Conservation (phyloP, 2,329 filamentous ascomycete genomes). For the Colletotrichum sublineola region DNA sequence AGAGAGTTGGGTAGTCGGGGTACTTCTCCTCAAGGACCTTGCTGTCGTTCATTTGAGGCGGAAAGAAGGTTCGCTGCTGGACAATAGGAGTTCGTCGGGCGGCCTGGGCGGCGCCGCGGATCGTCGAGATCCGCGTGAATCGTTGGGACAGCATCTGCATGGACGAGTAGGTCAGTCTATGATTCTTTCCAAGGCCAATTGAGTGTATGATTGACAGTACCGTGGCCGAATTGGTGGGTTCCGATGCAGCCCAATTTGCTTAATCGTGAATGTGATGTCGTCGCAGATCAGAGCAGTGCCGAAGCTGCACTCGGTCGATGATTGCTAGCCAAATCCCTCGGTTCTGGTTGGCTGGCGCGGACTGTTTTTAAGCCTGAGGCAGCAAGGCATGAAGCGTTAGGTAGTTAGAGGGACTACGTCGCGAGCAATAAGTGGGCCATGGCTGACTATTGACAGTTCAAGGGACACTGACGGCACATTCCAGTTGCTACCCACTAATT, state of each 20-base stretch:
- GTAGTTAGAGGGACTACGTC: background rate
- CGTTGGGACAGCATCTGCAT: constrained; percentile 72
- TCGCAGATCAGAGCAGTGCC: constrained; percentile 43
- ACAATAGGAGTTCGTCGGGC: constrained; percentile 64
- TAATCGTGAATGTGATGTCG: constrained; percentile 44
- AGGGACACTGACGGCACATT: constrained; percentile 1
- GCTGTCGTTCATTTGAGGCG: constrained; percentile 61
- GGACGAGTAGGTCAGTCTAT: background rate
- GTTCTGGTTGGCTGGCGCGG: constrained; percentile 32
- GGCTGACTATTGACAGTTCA: background rate
- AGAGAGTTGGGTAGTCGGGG: constrained; percentile 61
- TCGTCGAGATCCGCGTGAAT: constrained; percentile 65
- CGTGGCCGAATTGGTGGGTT: constrained; percentile 51
- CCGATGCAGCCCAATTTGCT: constrained; percentile 50
- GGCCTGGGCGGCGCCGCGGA: constrained; percentile 60
- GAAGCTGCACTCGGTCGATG: constrained; percentile 43
- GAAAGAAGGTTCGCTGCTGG: constrained; percentile 70
- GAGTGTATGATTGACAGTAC: constrained; percentile 44
- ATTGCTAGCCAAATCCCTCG: constrained; percentile 44
- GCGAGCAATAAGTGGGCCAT: constrained; percentile 2
- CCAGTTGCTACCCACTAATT: background rate
- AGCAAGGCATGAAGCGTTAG: constrained; percentile 16
- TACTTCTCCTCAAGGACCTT: constrained; percentile 66
- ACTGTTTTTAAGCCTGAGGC: constrained; percentile 52
- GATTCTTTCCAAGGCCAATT: background rate